A percentile compares a stretch with the other conserved stretches of the same genome.
Conservation (phyloP, 2,329 filamentous ascomycete genomes). For the Ploettnerulaceae sp. region DNA sequence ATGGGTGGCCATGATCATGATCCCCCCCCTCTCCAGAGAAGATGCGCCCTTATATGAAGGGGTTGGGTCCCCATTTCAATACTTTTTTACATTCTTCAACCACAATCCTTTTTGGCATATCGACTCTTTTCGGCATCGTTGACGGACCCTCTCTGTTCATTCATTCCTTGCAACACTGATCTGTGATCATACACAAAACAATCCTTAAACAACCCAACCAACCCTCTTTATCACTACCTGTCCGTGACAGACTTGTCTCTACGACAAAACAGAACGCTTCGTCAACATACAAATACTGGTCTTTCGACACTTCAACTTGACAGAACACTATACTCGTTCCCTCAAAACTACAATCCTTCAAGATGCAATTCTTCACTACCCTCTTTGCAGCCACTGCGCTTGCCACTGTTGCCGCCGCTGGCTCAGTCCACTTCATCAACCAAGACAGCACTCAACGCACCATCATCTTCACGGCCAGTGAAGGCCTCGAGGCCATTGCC, state of each 20-base stretch:
- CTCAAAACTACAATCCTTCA: slow-evolving; percentile 34
- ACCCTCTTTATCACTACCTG: slow-evolving; percentile 19
- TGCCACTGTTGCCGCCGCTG: slow-evolving; percentile 42
- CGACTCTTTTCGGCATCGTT: slow-evolving; percentile 15
- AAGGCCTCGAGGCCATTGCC: slow-evolving; percentile 18
- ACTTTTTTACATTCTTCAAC: slow-evolving; percentile 5
- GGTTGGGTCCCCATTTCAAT: background rate
- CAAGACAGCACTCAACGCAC: slow-evolving; percentile 44
- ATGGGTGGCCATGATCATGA: too few species aligned
- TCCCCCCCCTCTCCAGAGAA: too few species aligned
- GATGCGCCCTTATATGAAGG: too few species aligned
- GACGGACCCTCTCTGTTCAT: slow-evolving; percentile 21
- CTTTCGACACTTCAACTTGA: slow-evolving; percentile 27
- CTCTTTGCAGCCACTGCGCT: slow-evolving; percentile 39
- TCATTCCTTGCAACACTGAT: slow-evolving; percentile 25
- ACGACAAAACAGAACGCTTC: slow-evolving; percentile 19
- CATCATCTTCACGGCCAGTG: slow-evolving; percentile 30
- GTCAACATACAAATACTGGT: slow-evolving; percentile 5
- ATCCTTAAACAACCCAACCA: slow-evolving; percentile 20
- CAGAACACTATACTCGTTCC: slow-evolving; percentile 16
- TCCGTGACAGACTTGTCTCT: slow-evolving; percentile 23
- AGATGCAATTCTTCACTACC: slow-evolving; percentile 48
- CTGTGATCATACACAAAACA: slow-evolving; percentile 24
- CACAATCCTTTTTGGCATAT: slow-evolving; percentile 22
- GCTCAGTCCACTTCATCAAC: slow-evolving; percentile 53